Percentiles rank a stretch among this genome's conserved stretches.
These are phyloP conservation scores for Diaporthe vaccinii DNA, from an alignment of 2,329 filamentous ascomycete genomes.

Conservation along the genomic window DNA sequence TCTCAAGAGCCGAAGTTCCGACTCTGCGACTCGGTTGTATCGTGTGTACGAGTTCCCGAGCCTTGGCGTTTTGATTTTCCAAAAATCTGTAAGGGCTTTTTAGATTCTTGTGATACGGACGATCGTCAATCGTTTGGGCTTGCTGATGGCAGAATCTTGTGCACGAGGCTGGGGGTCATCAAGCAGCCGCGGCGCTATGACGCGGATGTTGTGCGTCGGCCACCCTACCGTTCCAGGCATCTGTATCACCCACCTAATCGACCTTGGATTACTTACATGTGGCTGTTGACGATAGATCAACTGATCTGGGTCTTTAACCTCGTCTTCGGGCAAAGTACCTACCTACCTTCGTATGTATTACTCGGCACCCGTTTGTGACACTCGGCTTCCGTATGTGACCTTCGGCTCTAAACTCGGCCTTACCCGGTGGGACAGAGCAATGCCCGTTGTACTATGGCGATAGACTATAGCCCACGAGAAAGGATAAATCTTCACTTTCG, in stretches of 20 bases:
- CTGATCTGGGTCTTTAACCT: neutral
- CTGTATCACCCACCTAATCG: neutral
- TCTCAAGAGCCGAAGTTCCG: neutral
- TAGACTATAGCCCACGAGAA: neutral
- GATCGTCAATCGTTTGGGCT: neutral
- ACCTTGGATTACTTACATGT: neutral
- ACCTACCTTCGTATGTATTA: neutral
- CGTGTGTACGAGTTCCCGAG: constrained; percentile 20
- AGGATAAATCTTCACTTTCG: neutral
- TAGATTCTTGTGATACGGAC: neutral
- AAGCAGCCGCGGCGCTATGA: neutral
- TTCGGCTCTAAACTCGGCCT: neutral
- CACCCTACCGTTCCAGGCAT: neutral
- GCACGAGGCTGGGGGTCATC: neutral
- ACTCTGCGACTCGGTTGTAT: neutral
- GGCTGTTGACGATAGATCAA: neutral
- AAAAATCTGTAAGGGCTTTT: neutral
- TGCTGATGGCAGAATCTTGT: neutral
- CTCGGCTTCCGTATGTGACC: neutral
- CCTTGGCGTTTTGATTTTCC: neutral
- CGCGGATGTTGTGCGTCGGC: constrained; percentile 1
- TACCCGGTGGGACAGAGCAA: neutral
- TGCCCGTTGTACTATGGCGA: neutral
- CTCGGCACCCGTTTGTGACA: neutral
- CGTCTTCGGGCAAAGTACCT: neutral